Base-by-base conservation (phyloP, 371 early-diverging fungal species). In the Rhizopus delemar region DNA sequence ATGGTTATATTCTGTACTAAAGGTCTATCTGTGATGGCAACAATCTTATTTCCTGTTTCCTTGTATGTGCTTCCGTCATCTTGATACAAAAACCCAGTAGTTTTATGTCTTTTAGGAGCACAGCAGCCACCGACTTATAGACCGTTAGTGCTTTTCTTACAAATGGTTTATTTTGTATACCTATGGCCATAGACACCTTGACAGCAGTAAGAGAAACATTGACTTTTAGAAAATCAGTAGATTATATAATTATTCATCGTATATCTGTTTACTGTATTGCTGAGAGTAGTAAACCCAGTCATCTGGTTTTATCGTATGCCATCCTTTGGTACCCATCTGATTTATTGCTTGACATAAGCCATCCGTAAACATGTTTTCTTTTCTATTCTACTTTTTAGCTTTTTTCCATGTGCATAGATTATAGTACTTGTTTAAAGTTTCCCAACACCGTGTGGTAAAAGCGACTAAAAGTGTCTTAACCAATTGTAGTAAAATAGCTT, bases 281-380 rank as follows among this genome's bases (percentile, higher is more conserved):
- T 80, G 73, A 16, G 69, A 71, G 58, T 80, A 80, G 46, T 74
- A 74, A 11, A 74, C 49, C 80, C 80, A 80, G 43, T 80, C 80
- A 41, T 74, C 75, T 0, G 59, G 8, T 41, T 65, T 56, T 6
- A 54, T 49, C 4, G 75, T 76, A 33, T 55, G 53, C 80, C 80
- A 80, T 3, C 77, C 77, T 33, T 35, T 35, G 8, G 39, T 50
- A 6, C 54, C 45, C 0, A 57, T 8, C 41, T 71, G 57, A 41
- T 68, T 73, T 16, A 75, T 64, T 0, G 59, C 48, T 8, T 33
- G 50, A 16, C 74, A 74, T 12, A 15, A 13, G 8, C 77, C 80
- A 59, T 80, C 80, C 11, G 53, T 29, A 8, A 80, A 60, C 51
- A 80, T 35, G 32, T 80, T 80, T 38, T 69, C 55, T 22, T 76